Conservation (phyloP, 2,329 filamentous ascomycete species). For the Hymenoscyphus fructigenus region DNA sequence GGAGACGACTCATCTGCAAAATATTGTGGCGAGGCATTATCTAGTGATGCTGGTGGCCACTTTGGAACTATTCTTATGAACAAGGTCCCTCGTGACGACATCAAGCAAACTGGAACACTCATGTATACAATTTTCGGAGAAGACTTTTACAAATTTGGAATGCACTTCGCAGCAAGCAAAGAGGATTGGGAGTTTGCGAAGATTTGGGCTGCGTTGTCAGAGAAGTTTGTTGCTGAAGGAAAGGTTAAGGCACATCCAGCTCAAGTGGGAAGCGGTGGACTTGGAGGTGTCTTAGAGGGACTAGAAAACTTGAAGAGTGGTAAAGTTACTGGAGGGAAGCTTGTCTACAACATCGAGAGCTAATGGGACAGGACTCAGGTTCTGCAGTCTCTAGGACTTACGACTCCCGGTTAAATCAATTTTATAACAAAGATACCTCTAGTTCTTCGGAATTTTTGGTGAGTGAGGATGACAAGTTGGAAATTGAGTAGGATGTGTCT, state of each 20-base stretch:
- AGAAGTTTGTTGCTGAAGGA: slow-evolving; percentile 21
- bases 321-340: slow-evolving; percentile 41
- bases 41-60: slow-evolving; percentile 1
- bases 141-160: slow-evolving; percentile 4
- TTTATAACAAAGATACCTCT: not conserved
- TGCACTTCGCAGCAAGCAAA: slow-evolving; percentile 11
- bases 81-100: slow-evolving; percentile 13
- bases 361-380: not conserved
- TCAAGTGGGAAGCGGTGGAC: slow-evolving; percentile 18
- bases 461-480: too few relatives aligned
- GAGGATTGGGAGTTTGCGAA: slow-evolving; percentile 24
- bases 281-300: slow-evolving; percentile 19
- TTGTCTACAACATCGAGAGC: slow-evolving; percentile 37
- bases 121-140: slow-evolving; percentile 22
- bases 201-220: slow-evolving; percentile 13
- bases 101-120: slow-evolving; percentile 9
- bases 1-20: slow-evolving; percentile 16
- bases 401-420: not conserved
- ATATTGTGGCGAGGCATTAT: slow-evolving; percentile 16
- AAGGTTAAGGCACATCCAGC: slow-evolving; percentile 31
- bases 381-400: too few relatives aligned
- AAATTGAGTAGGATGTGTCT: too few relatives aligned
- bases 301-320: slow-evolving; percentile 21
- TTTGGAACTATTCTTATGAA: slow-evolving; percentile 12
- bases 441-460: not conserved